Evolutionary conservation across 371 early-diverging fungal genomes (phyloP), one percentile per base, ranked within the genome.

Genomic region (Apophysomyces elegans): DNA sequence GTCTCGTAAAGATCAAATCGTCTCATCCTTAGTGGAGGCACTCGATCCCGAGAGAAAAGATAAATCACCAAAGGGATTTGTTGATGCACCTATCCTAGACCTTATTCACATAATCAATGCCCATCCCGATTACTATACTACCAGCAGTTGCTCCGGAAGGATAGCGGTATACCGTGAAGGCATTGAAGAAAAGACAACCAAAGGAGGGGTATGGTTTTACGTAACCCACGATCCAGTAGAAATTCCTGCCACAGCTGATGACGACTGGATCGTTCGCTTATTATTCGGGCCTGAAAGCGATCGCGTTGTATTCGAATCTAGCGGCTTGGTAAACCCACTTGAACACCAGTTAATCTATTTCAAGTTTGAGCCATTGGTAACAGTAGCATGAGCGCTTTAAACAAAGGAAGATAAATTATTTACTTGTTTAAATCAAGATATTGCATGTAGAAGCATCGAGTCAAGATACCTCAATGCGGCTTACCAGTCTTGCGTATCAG

Each of bases 341-440:
- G 21, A 64, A 5, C 66, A 70, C 26, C 76, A 80, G 35, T 35
- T 82, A 43, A 74, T 87, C 13, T 86, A 81, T 58, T 88, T 86
- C 65, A 87, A 88, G 59, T 87, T 88, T 65, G 88, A 88, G 58
- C 87, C 89, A 4, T 75, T 88, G 82, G 88, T 88, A 79, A 67
- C 32, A 59, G 32, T 36, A 13, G 35, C n/a, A 35, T 16, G 26
- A 0, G 32, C 32, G 2, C 32, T 26, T 2, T 26, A 26, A 1
- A 1, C 32, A 26, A 26, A 26, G 32, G 32, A 26, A 26, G 32
- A 26, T 26, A 26, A 26, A 1, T 26, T 26, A 26, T 26, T 2
- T 3, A 3, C 1, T 26, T 26, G 32, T 26, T 36, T 36, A 0
- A 36, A 32, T 37, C 32, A 62, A 88, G 88, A 85, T 88, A 45